Conservation (phyloP, 1,139 yeast genomes). For the Lodderomyces pseudojiufengensis region DNA sequence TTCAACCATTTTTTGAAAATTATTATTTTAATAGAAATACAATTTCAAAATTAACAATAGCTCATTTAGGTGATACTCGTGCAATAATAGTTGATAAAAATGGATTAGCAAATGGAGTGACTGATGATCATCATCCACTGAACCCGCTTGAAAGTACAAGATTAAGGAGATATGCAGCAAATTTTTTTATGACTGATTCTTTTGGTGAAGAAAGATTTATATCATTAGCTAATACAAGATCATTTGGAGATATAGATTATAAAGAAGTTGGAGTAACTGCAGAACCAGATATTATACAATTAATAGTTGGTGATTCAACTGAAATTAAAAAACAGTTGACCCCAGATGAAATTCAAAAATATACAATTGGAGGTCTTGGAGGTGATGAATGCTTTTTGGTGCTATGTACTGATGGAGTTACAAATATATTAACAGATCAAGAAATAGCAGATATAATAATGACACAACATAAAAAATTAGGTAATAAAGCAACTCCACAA, state of each 20-base stretch:
- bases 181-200: conserved; percentile 78
- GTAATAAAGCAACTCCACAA: conserved; percentile 79
- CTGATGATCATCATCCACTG: conserved; percentile 83
- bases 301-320: conserved; percentile 52
- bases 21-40: conserved; percentile 70
- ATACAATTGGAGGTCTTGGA: conserved; percentile 51
- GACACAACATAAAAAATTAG: conserved; percentile 63
- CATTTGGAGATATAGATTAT: conserved; percentile 84
- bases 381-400: conserved; percentile 84
- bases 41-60: conserved; percentile 68
- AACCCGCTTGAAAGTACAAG: conserved; percentile 75
- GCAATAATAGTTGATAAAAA: conserved; percentile 74
- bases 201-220: conserved; percentile 90
- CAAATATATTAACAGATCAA: conserved; percentile 78
- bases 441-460: conserved; percentile 86
- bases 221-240: conserved; percentile 83
- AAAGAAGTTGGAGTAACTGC: conserved; percentile 84
- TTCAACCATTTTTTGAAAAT: conserved; percentile 32
- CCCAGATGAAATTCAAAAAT: conserved; percentile 35
- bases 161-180: conserved; percentile 65
- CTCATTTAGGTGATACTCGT: conserved; percentile 94
- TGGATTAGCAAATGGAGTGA: conserved; percentile 77
- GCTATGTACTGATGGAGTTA: conserved; percentile 82
- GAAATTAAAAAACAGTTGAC: conserved; percentile 32
- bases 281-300: conserved; percentile 82